A percentile compares a stretch with the other conserved stretches of the same genome.
These are phyloP conservation scores for Dalbergia cochinchinensis DNA, from an alignment of 306 rosid species.

Conservation along the genomic window DNA sequence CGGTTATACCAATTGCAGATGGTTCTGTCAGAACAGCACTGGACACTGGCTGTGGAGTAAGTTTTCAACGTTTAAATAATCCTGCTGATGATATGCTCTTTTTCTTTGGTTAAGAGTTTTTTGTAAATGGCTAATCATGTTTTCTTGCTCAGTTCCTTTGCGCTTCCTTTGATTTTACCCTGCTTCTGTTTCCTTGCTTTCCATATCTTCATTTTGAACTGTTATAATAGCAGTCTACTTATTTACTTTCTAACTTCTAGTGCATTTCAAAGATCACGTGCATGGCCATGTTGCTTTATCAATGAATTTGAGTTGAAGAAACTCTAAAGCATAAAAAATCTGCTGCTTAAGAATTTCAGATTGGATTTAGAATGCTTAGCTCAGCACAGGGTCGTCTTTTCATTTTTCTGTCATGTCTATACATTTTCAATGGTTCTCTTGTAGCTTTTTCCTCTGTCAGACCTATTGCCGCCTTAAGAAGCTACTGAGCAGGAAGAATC, in stretches of 20 bases:
- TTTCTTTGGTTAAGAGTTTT: slow-evolving; percentile 6
- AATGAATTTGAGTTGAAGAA: not conserved
- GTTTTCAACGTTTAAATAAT: slow-evolving; percentile 40
- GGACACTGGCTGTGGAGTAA: slow-evolving; percentile 97
- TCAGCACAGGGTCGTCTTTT: not conserved
- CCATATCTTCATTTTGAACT: slow-evolving; percentile 2
- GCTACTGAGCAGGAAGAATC: not conserved
- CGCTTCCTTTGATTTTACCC: not conserved
- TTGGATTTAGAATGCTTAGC: slow-evolving; percentile 15
- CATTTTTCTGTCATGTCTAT: not conserved
- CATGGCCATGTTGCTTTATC: not conserved
- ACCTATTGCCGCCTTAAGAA: not conserved
- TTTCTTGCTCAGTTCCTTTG: slow-evolving; percentile 6
- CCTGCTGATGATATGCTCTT: not conserved
- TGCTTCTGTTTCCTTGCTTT: not conserved
- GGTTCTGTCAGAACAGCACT: slow-evolving; percentile 92
- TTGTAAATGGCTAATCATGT: slow-evolving; percentile 18
- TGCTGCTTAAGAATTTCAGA: slow-evolving; percentile 13
- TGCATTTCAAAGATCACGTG: not conserved
- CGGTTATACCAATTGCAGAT: slow-evolving; percentile 84
- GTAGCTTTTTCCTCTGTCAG: not conserved
- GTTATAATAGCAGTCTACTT: not conserved
- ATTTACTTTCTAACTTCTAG: not conserved
- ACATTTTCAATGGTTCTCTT: slow-evolving; percentile 16
- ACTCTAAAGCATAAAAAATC: slow-evolving; percentile 10